A percentile compares a stretch with the other conserved stretches of the same genome.
Evolutionary conservation across 805 yeast species (phyloP).

Genomic region (Komagataella pastoris): DNA sequence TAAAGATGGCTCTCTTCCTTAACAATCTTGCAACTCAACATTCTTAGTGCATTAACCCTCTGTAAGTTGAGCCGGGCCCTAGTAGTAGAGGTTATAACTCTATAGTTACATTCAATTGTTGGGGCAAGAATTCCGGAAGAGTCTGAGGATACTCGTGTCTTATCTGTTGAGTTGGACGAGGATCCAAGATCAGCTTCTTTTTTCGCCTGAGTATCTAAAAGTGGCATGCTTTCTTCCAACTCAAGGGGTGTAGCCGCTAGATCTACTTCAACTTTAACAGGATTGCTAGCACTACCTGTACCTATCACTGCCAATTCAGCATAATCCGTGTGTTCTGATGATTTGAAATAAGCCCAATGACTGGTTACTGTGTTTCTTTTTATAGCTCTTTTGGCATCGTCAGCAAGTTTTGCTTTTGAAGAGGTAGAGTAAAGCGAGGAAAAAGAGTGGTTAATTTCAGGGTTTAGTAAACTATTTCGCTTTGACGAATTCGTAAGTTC

Average conservation of each 20-base stretch:
- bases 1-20: not conserved
- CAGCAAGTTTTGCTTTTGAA: constrained; percentile 10
- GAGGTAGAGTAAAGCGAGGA: constrained; percentile 8
- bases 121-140: not conserved
- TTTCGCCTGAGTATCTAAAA: not conserved
- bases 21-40: constrained; percentile 1
- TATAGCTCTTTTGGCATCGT: constrained; percentile 12
- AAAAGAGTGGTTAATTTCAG: not conserved
- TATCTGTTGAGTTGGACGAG: not conserved
- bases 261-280: constrained; percentile 10
- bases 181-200: not conserved
- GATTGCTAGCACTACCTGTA: constrained; percentile 13
- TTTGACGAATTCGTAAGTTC: not conserved
- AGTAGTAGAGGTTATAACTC: not conserved
- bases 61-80: not conserved
- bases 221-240: constrained; percentile 9
- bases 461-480: not conserved
- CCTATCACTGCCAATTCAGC: constrained; percentile 18
- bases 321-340: constrained; percentile 1
- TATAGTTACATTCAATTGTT: not conserved
- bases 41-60: not conserved
- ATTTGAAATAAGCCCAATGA: constrained; percentile 15
- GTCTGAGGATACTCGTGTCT: not conserved
- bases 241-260: constrained; percentile 18
- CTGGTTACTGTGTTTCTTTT: constrained; percentile 8